Conservation (phyloP, 2,329 filamentous ascomycete genomes). For the Fonsecaea nubica region DNA sequence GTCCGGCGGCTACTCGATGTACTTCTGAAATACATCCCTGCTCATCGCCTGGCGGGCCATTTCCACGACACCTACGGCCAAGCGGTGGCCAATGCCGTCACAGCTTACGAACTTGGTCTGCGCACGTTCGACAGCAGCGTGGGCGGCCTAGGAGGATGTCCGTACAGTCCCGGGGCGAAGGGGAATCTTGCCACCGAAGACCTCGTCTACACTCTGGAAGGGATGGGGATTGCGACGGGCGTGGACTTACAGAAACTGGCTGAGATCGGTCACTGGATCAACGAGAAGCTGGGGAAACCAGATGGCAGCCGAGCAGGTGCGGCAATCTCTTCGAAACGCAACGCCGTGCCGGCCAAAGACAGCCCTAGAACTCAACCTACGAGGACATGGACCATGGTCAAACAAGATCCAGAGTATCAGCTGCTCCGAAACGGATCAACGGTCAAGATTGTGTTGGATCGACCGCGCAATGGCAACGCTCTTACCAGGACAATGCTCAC, state of each 20-base stretch:
- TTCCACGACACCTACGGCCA: constrained; percentile 91
- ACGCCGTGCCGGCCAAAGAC: not conserved
- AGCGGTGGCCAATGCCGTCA: constrained; percentile 78
- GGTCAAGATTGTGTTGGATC: constrained; percentile 42
- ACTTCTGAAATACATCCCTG: constrained; percentile 59
- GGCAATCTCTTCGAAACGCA: constrained; percentile 48
- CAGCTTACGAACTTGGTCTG: constrained; percentile 77
- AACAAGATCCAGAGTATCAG: constrained; percentile 40
- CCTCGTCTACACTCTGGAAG: constrained; percentile 70
- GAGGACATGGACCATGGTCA: constrained; percentile 35
- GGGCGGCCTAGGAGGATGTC: constrained; percentile 81
- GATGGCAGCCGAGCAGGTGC: constrained; percentile 72
- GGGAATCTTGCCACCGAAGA: constrained; percentile 88
- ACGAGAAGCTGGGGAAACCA: constrained; percentile 65
- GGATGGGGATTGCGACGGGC: constrained; percentile 62
- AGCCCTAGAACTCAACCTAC: not conserved
- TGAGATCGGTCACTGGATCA: constrained; percentile 76
- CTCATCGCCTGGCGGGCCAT: constrained; percentile 77
- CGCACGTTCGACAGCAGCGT: constrained; percentile 81
- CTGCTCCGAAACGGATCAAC: constrained; percentile 43
- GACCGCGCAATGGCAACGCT: constrained; percentile 50
- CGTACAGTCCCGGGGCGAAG: constrained; percentile 82
- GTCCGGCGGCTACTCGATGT: constrained; percentile 45
- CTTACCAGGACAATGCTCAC: constrained; percentile 49
- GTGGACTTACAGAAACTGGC: constrained; percentile 61